Base-by-base conservation (phyloP, 768 basidiomycete genomes). In the Postia placenta region DNA sequence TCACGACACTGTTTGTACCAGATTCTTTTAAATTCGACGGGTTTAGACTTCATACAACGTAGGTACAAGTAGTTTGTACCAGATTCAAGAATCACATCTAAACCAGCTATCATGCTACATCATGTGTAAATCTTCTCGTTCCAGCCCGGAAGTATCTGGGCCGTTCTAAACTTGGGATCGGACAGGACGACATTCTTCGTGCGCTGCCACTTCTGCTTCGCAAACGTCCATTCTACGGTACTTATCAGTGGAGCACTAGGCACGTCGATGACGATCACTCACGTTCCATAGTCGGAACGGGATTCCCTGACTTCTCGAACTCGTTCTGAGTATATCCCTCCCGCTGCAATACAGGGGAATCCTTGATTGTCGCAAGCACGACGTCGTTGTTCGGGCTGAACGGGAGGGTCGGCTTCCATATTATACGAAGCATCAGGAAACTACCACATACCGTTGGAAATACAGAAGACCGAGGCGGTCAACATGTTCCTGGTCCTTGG, bases 201-300 rank as follows among this genome's bases (percentile, higher is more conserved):
- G 50, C 74, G 68, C 61, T 78, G 75, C 75, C 75, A 78, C 51
- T 67, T 73, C 58, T 78, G 74, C 62, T 76, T 78, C 23, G 71
- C 68, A 53, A 69, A 69, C 19, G 71, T 73, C 30, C 30, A 33
- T 15, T 33, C 30, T 33, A 15, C 15, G 30, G 7, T 7, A 33
- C 15, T 33, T 33, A n/a, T n/a, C 30, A 33, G 15, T 15, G 30
- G 7, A 33, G 9, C 9, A 33, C n/a, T n/a, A 33, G 15, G 30
- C 30, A 33, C 30, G 15, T 7, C 30, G 30, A 33, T 15, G 15
- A 33, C 9, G 30, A 33, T 33, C 9, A 33, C 30, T 7, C 30
- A 33, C 67, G 64, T 54, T 73, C 71, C 71, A 75, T 74, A 2
- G 73, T 75, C 7, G 73, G 74, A 0, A 71, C 69, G 7, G 60